A percentile compares a stretch with the other conserved stretches of the same genome.
Evolutionary conservation across 805 yeast genomes (phyloP).

Genomic region (Cyberlindnera nakhonratchasimensis): DNA sequence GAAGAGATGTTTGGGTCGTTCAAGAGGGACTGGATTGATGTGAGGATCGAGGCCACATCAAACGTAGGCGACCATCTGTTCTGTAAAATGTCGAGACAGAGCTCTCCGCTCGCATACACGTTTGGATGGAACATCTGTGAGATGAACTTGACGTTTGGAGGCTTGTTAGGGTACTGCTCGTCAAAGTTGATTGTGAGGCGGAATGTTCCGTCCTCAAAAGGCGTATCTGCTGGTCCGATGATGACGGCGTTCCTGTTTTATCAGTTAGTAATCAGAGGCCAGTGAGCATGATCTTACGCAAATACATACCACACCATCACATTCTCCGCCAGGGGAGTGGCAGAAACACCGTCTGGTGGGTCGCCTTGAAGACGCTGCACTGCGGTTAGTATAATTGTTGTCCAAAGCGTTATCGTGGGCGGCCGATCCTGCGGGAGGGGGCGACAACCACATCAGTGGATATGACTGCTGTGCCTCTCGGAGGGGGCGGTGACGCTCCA

Average conservation of each 20-base stretch:
- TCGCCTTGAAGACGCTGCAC: conserved; percentile 91
- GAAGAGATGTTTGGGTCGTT: conserved; percentile 96
- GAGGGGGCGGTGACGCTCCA: too few species aligned
- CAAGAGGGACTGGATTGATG: conserved; percentile 85
- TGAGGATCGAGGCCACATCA: conserved; percentile 92
- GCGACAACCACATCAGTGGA: too few species aligned
- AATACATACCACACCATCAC: conserved; percentile 73
- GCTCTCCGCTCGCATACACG: conserved; percentile 92
- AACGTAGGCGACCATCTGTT: conserved; percentile 99
- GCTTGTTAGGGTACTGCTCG: conserved; percentile 96
- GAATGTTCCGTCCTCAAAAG: conserved; percentile 97
- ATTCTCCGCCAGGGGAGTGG: conserved; percentile 94
- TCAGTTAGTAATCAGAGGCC: neutral
- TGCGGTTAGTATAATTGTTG: conserved; percentile 8
- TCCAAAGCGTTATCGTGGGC: neutral
- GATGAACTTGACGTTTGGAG: conserved; percentile 87
- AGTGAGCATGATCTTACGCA: neutral
- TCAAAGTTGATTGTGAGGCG: conserved; percentile 82
- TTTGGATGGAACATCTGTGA: conserved; percentile 98
- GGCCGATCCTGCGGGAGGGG: neutral
- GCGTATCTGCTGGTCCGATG: conserved; percentile 96
- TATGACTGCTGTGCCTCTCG: too few species aligned
- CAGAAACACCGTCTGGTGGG: conserved; percentile 97
- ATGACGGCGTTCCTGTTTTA: conserved; percentile 80
- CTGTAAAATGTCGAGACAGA: conserved; percentile 92